Base-by-base conservation (phyloP, 2,329 filamentous ascomycete species). In the Truncatella angustata region DNA sequence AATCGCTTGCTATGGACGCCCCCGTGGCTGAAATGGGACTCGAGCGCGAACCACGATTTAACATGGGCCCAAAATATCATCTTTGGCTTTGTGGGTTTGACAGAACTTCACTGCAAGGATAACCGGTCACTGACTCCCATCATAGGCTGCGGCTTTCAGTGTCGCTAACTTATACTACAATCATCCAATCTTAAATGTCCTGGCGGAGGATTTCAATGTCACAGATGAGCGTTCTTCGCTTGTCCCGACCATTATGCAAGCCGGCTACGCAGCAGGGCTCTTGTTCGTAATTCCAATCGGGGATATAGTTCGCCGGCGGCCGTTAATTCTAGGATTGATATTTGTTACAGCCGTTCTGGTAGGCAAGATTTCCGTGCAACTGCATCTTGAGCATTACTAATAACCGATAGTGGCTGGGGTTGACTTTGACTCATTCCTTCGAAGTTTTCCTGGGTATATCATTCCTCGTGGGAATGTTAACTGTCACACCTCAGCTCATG, bases 131-230 rank as follows among this genome's bases (percentile, higher is more conserved):
- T 35, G 34, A 7, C 28, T 14, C 12, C 16, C 14, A n/a, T 6
- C 5, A 14, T 20, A 82, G 79, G 70, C 79, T 3, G 71, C 73
- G 0, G 79, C 84, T 4, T 84, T 90, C 58, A 90, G 87, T 1
- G 89, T 92, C 5, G 88, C 88, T 16, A 92, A 92, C 59, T 73
- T 93, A 3, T 93, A 93, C 70, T 91, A 93, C 68, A 89, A 81
- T 54, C 88, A 92, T 61, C 88, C 90, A 0, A 88, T 93, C 43
- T 73, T 93, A 21, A 90, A 91, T 63, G 81, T 88, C 47, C 77
- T 94, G 36, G 88, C 90, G 0, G 66, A 75, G 9, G 85, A 88
- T 14, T 93, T 94, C 62, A 63, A 78, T 49, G 85, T 93, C 44
- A 78, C 77, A 7, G 87, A 90, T 61, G 87, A 90, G 61, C 75